Conservation (phyloP, 2,329 filamentous ascomycete genomes). For the Pestalotiopsis sp. region DNA sequence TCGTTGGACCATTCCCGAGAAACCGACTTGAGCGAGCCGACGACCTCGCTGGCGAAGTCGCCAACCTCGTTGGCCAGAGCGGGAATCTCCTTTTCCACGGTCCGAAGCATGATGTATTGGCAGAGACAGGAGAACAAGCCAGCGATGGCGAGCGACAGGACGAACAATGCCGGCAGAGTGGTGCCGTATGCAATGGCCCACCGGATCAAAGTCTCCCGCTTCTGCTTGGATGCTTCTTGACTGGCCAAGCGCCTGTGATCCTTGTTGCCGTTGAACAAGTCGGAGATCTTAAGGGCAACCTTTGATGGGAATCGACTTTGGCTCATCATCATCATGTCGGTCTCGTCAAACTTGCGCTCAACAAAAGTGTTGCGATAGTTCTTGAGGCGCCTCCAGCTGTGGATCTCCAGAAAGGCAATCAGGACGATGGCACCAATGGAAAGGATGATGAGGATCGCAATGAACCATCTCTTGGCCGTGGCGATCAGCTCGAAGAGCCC, state of each 20-base stretch:
- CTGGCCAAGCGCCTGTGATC: not conserved
- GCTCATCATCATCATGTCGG: conserved; percentile 88
- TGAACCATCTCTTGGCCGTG: conserved; percentile 72
- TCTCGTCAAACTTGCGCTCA: conserved; percentile 70
- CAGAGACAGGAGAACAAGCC: conserved; percentile 82
- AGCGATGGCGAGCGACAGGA: conserved; percentile 79
- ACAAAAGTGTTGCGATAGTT: conserved; percentile 68
- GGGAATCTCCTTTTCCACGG: conserved; percentile 76
- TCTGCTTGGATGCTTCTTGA: conserved; percentile 30
- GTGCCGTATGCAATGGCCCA: conserved; percentile 91
- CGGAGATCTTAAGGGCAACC: conserved; percentile 69
- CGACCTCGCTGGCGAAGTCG: conserved; percentile 77
- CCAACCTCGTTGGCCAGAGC: conserved; percentile 74
- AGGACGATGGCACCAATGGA: conserved; percentile 75
- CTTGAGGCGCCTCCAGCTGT: conserved; percentile 74
- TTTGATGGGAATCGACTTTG: conserved; percentile 78
- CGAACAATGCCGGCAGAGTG: conserved; percentile 80
- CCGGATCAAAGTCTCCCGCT: conserved; percentile 72
- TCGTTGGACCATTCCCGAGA: conserved; percentile 76
- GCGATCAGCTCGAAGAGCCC: conserved; percentile 67
- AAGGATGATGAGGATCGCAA: conserved; percentile 71
- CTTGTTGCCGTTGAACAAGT: conserved; percentile 30
- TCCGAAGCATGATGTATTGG: conserved; percentile 76
- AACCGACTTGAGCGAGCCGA: conserved; percentile 70
- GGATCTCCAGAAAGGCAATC: conserved; percentile 81